These are phyloP conservation scores for Durusdinium trenchii DNA, from an alignment of 73 alveolate species.

Conservation along the genomic window DNA sequence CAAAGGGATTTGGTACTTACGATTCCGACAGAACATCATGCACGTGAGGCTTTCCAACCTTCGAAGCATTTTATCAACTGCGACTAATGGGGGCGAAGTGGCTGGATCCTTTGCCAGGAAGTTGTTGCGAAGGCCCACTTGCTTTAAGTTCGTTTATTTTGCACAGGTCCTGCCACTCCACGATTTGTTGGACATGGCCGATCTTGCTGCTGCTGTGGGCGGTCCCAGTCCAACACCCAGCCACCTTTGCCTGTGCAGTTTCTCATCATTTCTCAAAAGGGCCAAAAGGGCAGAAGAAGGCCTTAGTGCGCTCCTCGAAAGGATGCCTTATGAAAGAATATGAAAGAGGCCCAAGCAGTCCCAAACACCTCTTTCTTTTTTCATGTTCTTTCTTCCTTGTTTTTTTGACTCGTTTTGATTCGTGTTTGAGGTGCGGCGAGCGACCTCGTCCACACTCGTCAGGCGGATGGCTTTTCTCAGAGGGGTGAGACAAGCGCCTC, in stretches of 20 bases:
- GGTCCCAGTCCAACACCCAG: neutral
- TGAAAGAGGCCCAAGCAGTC: neutral
- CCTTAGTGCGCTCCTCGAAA: neutral
- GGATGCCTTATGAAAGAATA: neutral
- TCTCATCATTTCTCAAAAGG: neutral
- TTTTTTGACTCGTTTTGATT: neutral
- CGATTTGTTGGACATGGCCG: conserved; percentile 90
- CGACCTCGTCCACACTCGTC: conserved; percentile 89
- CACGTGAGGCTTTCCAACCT: conserved; percentile 44
- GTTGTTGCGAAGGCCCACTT: neutral
- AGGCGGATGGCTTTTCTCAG: conserved; percentile 28
- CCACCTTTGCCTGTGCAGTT: neutral
- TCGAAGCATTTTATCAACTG: conserved; percentile 21
- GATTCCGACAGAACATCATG: neutral
- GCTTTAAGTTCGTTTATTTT: neutral
- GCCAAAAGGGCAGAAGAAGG: neutral
- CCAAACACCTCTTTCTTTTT: no score
- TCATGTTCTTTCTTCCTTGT: neutral
- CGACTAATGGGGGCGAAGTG: conserved; percentile 77
- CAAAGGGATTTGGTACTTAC: neutral
- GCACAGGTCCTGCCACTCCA: conserved; percentile 58
- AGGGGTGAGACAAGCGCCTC: neutral
- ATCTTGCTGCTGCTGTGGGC: conserved; percentile 77
- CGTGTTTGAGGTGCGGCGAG: conserved; percentile 42
- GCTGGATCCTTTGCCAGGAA: neutral